A percentile compares a stretch with the other conserved stretches of the same genome.
These are phyloP conservation scores for Primulina tabacum DNA, from an alignment of 257 asterid species.

Conservation along the genomic window DNA sequence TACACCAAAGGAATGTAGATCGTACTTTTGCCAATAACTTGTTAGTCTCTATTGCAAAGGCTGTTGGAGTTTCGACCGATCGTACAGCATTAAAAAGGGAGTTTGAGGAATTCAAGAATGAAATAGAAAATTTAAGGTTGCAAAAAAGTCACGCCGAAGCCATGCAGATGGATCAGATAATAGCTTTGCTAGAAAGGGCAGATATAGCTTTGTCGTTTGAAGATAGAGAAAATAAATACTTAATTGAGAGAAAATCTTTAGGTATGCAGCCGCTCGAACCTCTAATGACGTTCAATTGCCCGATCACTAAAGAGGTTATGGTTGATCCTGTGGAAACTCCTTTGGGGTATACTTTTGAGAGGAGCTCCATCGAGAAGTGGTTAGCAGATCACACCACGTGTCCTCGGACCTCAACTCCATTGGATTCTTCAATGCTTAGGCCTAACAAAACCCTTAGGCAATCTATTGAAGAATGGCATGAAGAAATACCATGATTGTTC, in stretches of 20 bases:
- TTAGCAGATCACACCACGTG: conserved; percentile 35
- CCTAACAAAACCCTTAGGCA: conserved; percentile 66
- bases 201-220: conserved; percentile 49
- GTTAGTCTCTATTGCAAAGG: conserved; percentile 54
- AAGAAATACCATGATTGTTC: conserved; percentile 60
- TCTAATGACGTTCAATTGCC: conserved; percentile 54
- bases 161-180: conserved; percentile 65
- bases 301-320: conserved; percentile 61
- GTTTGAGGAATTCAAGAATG: conserved; percentile 49
- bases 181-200: conserved; percentile 53
- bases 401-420: conserved; percentile 45
- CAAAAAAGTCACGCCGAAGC: conserved; percentile 62
- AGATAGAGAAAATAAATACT: conserved; percentile 51
- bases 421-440: conserved; percentile 50
- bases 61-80: conserved; percentile 53
- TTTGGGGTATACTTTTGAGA: conserved; percentile 58
- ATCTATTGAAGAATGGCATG: conserved; percentile 73
- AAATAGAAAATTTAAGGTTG: conserved; percentile 43
- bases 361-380: conserved; percentile 63
- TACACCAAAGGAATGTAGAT: conserved; percentile 52
- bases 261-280: conserved; percentile 55
- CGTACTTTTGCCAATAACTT: conserved; percentile 56
- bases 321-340: conserved; percentile 66
- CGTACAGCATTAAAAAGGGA: conserved; percentile 46
- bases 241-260: conserved; percentile 45